Evolutionary conservation across 192 early-diverging fungal species (phyloP).

Genomic region (Podochytrium sp.): DNA sequence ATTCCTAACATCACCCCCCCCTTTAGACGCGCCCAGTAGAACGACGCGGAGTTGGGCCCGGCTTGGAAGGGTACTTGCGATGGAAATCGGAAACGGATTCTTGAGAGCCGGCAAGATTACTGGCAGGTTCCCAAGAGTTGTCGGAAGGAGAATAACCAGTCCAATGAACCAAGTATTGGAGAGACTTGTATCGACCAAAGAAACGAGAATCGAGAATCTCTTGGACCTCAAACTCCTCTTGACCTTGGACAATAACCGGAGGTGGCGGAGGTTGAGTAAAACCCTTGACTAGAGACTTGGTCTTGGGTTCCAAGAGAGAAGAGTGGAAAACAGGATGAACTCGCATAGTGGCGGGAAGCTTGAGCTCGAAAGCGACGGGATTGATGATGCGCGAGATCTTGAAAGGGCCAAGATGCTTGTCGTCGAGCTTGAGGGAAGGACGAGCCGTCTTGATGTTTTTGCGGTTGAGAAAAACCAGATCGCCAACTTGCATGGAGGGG

Average conservation of each 20-base stretch:
- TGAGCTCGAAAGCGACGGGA: not conserved
- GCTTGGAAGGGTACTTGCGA: not conserved
- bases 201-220: slow-evolving; percentile 1
- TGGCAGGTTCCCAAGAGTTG: slow-evolving; percentile 35
- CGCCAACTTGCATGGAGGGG: not conserved
- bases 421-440: not conserved
- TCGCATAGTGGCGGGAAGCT: slow-evolving; percentile 3
- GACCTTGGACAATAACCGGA: not conserved
- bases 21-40: not conserved
- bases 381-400: not conserved
- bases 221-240: slow-evolving; percentile 4
- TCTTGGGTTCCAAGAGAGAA: not conserved
- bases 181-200: not conserved
- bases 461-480: slow-evolving; percentile 1
- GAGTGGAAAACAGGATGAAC: slow-evolving; percentile 17
- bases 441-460: not conserved
- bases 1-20: slow-evolving; percentile 20
- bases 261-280: not conserved
- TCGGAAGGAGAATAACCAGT: slow-evolving; percentile 4
- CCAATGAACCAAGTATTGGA: slow-evolving; percentile 34
- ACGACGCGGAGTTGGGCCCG: not conserved
- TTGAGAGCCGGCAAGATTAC: not conserved
- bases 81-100: not conserved
- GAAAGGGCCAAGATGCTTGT: slow-evolving; percentile 15
- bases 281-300: not conserved